Evolutionary conservation across 768 basidiomycete genomes (phyloP), one percentile per base, ranked within the genome.

Genomic region (Scleroderma citrinum): DNA sequence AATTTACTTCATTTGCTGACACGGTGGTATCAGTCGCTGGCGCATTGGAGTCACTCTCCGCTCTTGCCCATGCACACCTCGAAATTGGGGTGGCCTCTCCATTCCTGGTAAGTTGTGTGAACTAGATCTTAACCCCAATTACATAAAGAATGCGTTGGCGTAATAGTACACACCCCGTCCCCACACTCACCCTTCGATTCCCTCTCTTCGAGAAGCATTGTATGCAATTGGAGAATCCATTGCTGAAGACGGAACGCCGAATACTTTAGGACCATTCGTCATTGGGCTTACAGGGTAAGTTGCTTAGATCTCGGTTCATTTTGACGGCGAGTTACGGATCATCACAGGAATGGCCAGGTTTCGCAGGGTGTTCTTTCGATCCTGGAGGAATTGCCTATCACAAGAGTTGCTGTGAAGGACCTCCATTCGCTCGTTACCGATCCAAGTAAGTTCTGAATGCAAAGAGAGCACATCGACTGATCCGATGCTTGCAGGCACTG

Each of bases 271-370:
- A 2, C 92, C 93, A 0, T 79, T 89, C 31, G 76, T 93, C 0
- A 77, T 92, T 45, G 87, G 89, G 16, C 60, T 94, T 38, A 93
- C 91, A 20, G 92, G 92, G 88, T 90, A 62, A 43, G 74, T 59
- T 12, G 17, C 40, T 55, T 0, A 26, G 34, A 8, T 35, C 44
- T 1, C 42, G 29, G 30, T 29, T 40, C 40, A 20, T 51, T 41
- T 30, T 47, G 10, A 44, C 26, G n/a, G n/a, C n/a, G 35, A 47
- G 24, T 40, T 26, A 23, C 10, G 6, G 11, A 24, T 13, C 23
- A 26, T 42, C 45, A 46, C 39, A 92, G 91, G 11, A 78, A 72
- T 2, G 93, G 93, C 12, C 88, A 92, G 46, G 93, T 96, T 0
- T 76, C 91, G 0, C 71, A 82, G 54, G 93, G 93, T 7, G 82